phyloP scores from a whole-genome alignment of 805 yeast species.

The Huiozyma naganishii region DNA sequence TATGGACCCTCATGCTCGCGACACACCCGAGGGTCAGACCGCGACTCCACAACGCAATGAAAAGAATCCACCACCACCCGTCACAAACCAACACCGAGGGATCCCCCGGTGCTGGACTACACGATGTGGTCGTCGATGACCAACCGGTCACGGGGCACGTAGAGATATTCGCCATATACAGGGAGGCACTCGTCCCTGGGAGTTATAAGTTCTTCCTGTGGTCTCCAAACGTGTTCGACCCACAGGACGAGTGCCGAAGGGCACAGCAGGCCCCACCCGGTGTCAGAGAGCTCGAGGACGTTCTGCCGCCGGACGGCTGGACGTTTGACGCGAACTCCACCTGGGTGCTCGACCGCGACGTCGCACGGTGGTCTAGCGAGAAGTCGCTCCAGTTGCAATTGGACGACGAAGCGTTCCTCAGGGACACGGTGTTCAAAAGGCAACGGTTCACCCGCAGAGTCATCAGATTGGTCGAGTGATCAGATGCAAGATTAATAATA shows the following conservation, averaged over 20 bases:
- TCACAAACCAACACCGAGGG: conserved; percentile 10
- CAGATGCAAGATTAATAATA: too few relatives aligned
- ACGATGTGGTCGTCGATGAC: conserved; percentile 53
- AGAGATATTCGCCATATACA: conserved; percentile 69
- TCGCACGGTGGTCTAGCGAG: conserved; percentile 40
- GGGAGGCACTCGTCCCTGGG: conserved; percentile 46
- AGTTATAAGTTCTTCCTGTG: conserved; percentile 54
- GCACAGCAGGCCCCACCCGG: conserved; percentile 58
- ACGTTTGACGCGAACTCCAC: conserved; percentile 44
- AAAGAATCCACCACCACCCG: background rate
- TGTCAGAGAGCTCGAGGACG: conserved; percentile 39
- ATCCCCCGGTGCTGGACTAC: background rate
- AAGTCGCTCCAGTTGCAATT: conserved; percentile 32
- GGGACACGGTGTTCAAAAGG: conserved; percentile 42
- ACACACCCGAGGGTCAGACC: conserved; percentile 49
- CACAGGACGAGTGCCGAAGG: conserved; percentile 34
- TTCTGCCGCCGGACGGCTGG: conserved; percentile 69
- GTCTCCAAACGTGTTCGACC: conserved; percentile 46
- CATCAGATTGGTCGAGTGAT: conserved; percentile 27
- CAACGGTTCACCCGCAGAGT: conserved; percentile 47
- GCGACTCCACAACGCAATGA: background rate
- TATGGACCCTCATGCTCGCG: conserved; percentile 44
- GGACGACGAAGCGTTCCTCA: conserved; percentile 39
- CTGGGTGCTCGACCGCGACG: conserved; percentile 57
- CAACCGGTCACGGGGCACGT: conserved; percentile 50